Percentiles rank a stretch among this genome's conserved stretches.
phyloP scores from a whole-genome alignment of 192 early-diverging fungal species.

The Entomortierella chlamydospora region DNA sequence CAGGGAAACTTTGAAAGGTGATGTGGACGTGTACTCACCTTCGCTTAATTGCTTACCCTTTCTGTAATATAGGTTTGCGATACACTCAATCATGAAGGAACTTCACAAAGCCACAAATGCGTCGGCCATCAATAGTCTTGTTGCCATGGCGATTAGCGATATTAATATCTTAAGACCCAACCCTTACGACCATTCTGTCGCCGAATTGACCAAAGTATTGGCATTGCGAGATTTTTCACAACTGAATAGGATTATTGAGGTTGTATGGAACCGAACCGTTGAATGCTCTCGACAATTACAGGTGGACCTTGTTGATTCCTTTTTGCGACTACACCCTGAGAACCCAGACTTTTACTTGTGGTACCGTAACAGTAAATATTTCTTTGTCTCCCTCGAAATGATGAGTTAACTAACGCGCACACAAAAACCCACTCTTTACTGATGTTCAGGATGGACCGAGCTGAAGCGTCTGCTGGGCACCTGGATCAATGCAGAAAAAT shows the following conservation, averaged over 20 bases:
- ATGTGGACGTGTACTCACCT: background rate
- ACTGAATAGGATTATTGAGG: conserved; percentile 25
- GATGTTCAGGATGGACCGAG: conserved; percentile 17
- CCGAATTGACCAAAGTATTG: background rate
- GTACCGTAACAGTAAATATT: background rate
- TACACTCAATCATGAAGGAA: conserved; percentile 26
- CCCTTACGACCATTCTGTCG: conserved; percentile 20
- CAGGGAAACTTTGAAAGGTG: background rate
- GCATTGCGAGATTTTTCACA: conserved; percentile 18
- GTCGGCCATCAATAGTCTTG: background rate
- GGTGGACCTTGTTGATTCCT: conserved; percentile 11
- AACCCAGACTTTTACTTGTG: conserved; percentile 30
- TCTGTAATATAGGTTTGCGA: conserved; percentile 2
- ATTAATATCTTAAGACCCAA: conserved; percentile 8
- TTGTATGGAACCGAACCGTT: conserved; percentile 5
- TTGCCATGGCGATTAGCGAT: conserved; percentile 1
- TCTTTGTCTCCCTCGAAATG: background rate
- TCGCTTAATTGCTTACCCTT: background rate
- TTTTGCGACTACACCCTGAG: conserved; percentile 15
- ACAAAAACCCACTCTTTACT: background rate
- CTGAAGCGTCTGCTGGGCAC: conserved; percentile 14
- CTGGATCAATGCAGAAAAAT: conserved; percentile 11
- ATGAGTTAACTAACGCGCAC: too few relatives aligned
- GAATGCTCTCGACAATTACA: conserved; percentile 2
- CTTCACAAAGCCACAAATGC: background rate